Evolutionary conservation across 805 yeast genomes (phyloP).

Genomic region (Cyberlindnera euphorbiae): DNA sequence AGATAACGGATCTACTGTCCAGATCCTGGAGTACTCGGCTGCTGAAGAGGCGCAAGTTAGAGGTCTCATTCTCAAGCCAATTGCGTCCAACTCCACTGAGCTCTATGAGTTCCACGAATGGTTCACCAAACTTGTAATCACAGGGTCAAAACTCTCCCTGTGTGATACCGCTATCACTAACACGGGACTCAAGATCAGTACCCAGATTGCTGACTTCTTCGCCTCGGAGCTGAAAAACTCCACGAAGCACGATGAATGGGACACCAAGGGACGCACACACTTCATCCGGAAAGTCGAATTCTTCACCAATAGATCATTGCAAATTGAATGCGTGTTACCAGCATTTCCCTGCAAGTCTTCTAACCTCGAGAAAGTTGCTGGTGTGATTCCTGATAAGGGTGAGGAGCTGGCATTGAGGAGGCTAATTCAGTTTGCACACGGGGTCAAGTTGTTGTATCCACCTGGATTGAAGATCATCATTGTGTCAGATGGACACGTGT

Average conservation of each 20-base stretch:
- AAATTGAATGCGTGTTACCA: constrained; percentile 54
- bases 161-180: constrained; percentile 10
- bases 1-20: too few relatives aligned
- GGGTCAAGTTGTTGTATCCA: constrained; percentile 37
- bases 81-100: constrained; percentile 18
- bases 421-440: constrained; percentile 29
- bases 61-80: too few relatives aligned
- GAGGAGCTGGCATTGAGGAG: constrained; percentile 39
- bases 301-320: constrained; percentile 43
- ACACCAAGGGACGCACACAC: constrained; percentile 36
- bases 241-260: constrained; percentile 43
- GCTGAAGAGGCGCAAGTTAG: too few relatives aligned
- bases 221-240: constrained; percentile 44
- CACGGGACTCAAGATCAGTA: constrained; percentile 22
- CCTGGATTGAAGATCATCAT: constrained; percentile 54
- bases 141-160: constrained; percentile 28
- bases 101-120: constrained; percentile 29
- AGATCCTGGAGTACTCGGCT: too few relatives aligned
- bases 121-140: constrained; percentile 34
- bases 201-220: constrained; percentile 37
- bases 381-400: constrained; percentile 50
- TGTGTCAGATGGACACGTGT: constrained; percentile 63
- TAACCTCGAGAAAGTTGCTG: constrained; percentile 46
- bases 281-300: constrained; percentile 40
- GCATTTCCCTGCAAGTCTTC: constrained; percentile 65